phyloP scores from a whole-genome alignment of 305 asterid species.

The Fraxinus floribunda region DNA sequence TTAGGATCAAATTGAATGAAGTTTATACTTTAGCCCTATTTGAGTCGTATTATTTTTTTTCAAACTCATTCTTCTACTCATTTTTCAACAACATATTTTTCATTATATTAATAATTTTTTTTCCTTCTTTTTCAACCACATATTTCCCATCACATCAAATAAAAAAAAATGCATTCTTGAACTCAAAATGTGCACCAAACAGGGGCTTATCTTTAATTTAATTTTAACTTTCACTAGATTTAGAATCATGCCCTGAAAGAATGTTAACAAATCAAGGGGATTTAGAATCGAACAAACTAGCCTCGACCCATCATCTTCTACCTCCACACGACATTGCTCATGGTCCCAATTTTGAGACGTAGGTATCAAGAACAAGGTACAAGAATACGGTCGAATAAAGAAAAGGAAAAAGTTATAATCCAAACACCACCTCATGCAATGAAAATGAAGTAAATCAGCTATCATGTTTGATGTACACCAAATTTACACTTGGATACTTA shows the following conservation, averaged over 20 bases:
- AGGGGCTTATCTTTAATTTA: no score
- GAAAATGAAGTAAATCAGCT: not conserved
- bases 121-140: no score
- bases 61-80: no score
- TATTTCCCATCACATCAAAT: no score
- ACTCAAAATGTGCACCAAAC: no score
- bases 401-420: not conserved
- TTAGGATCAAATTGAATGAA: not conserved
- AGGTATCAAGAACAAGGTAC: not conserved
- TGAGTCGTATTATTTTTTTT: no score
- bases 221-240: not conserved
- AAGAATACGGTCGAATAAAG: not conserved
- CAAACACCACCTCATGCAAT: not conserved
- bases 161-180: no score
- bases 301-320: not conserved
- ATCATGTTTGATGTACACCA: not conserved
- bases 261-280: not conserved
- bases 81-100: no score
- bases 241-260: not conserved
- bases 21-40: no score
- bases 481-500: not conserved
- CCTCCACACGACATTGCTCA: not conserved
- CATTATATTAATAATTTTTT: no score
- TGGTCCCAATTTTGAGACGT: not conserved
- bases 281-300: not conserved